Conservation (phyloP, 1,284 basidiomycete species). For the Malassezia vespertilionis region DNA sequence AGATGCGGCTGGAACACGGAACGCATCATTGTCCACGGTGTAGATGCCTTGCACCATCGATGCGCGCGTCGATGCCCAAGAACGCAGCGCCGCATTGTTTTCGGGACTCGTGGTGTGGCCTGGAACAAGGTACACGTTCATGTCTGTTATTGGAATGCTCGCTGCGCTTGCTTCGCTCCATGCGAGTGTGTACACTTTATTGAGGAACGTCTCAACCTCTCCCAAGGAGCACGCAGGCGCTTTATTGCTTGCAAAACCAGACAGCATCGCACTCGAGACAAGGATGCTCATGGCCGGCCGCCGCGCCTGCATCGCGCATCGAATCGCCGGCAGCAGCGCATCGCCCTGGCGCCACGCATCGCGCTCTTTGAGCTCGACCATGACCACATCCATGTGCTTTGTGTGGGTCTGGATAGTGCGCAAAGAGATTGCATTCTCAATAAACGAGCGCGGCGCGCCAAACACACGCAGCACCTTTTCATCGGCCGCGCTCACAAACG, state of each 20-base stretch:
- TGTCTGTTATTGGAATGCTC: conserved; percentile 24
- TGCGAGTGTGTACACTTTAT: conserved; percentile 33
- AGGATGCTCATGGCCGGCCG: background rate
- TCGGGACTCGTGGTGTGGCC: background rate
- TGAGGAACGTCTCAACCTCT: conserved; percentile 32
- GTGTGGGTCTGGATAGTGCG: conserved; percentile 1
- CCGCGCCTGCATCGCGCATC: background rate
- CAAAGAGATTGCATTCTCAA: conserved; percentile 19
- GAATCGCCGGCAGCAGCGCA: background rate
- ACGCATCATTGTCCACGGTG: background rate
- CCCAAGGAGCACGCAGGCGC: conserved; percentile 15
- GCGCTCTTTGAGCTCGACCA: background rate
- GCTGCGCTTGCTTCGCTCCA: conserved; percentile 31
- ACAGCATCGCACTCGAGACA: conserved; percentile 15
- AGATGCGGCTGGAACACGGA: background rate
- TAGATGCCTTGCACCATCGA: background rate
- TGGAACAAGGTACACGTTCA: conserved; percentile 30
- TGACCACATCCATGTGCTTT: conserved; percentile 5
- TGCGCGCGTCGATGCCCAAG: conserved; percentile 4
- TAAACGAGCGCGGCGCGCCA: conserved; percentile 34
- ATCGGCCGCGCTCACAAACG: conserved; percentile 43
- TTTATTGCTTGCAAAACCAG: background rate
- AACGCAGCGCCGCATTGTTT: background rate
- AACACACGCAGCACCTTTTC: conserved; percentile 46
- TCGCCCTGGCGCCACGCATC: background rate